Evolutionary conservation across 106 monocot genomes (phyloP).

Genomic region (Acorus calamus): DNA sequence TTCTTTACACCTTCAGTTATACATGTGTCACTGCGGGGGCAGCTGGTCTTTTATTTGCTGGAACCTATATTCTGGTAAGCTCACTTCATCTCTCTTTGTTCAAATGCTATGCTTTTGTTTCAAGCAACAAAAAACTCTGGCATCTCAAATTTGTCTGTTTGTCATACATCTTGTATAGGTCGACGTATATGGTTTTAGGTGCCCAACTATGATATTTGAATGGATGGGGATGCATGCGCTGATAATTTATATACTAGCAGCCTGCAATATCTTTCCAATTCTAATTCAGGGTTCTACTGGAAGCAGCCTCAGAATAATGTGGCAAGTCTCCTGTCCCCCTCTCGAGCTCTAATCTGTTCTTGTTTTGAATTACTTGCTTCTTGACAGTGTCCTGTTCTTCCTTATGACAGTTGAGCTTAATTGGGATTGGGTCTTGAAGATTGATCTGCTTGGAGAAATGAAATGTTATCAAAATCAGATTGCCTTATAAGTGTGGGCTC

Average conservation of each 20-base stretch:
- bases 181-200: constrained; percentile 59
- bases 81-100: background rate
- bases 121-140: background rate
- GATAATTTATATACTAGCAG: constrained; percentile 72
- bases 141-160: too few species aligned
- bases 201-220: constrained; percentile 43
- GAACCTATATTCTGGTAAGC: constrained; percentile 65
- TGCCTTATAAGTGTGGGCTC: too few species aligned
- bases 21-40: constrained; percentile 66
- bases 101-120: background rate
- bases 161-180: constrained; percentile 32
- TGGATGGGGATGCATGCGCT: constrained; percentile 92
- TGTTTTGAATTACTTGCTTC: background rate
- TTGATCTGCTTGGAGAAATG: background rate
- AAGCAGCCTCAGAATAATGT: constrained; percentile 59
- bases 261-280: constrained; percentile 77
- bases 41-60: constrained; percentile 59
- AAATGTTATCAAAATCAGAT: too few species aligned
- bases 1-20: constrained; percentile 74
- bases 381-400: background rate
- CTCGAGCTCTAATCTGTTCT: background rate
- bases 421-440: constrained; percentile 4
- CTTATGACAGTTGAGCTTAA: constrained; percentile 4
- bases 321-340: constrained; percentile 24
- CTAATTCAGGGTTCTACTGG: constrained; percentile 89